Evolutionary conservation across 106 monocot species (phyloP).

Genomic region (Apostasia shenzhenica): DNA sequence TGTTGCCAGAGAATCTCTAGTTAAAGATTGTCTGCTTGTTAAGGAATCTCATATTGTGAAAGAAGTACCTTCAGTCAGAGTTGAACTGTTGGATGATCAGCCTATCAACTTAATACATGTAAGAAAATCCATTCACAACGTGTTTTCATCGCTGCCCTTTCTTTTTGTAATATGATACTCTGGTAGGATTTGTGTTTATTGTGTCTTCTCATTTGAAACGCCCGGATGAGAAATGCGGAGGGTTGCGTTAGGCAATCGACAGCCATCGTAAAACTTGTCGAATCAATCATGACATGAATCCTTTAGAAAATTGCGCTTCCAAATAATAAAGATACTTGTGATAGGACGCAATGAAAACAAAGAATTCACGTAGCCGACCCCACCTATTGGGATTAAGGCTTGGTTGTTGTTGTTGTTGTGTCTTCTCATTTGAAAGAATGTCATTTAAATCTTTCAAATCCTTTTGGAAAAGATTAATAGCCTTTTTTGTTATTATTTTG

Average conservation of each 20-base stretch:
- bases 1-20: slow-evolving; percentile 8
- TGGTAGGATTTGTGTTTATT: background rate
- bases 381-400: too few species aligned
- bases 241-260: too few species aligned
- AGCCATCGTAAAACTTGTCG: too few species aligned
- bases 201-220: background rate
- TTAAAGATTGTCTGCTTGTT: slow-evolving; percentile 9
- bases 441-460: background rate
- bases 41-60: slow-evolving; percentile 24
- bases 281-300: too few species aligned
- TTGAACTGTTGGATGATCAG: slow-evolving; percentile 9
- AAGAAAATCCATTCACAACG: slow-evolving; percentile 10
- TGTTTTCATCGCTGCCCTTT: background rate
- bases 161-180: background rate
- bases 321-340: too few species aligned
- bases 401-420: too few species aligned
- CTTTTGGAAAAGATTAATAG: background rate
- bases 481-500: background rate
- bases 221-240: too few species aligned
- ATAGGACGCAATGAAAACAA: too few species aligned
- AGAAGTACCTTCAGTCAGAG: slow-evolving; percentile 8
- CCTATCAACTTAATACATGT: slow-evolving; percentile 36
- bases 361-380: too few species aligned
- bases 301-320: too few species aligned
- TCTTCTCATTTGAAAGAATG: background rate